These are phyloP conservation scores for Fusarium pseudonygamai DNA, from an alignment of 2,329 filamentous ascomycete genomes.

Conservation along the genomic window DNA sequence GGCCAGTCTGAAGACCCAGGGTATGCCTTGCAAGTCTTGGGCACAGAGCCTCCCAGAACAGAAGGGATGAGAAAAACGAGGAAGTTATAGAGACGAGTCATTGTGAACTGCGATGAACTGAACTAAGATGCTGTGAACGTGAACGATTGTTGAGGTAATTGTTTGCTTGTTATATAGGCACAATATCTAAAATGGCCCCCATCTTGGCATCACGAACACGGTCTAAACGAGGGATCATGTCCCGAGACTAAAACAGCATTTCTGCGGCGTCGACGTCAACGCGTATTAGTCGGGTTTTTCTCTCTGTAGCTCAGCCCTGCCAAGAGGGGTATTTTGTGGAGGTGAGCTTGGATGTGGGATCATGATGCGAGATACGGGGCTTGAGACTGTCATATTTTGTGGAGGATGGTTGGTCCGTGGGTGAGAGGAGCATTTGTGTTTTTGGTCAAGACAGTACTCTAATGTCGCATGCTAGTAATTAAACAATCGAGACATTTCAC, in stretches of 20 bases:
- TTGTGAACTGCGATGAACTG: neutral
- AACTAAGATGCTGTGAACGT: too few species aligned
- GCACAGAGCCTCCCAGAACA: neutral
- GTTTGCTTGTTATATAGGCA: slow-evolving; percentile 10
- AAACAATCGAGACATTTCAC: too few species aligned
- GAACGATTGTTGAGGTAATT: accelerated
- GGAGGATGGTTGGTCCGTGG: neutral
- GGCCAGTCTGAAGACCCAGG: slow-evolving; percentile 60
- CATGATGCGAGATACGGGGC: slow-evolving; percentile 11
- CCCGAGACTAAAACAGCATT: slow-evolving; percentile 17
- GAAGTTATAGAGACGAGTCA: slow-evolving; percentile 2
- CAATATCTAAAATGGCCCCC: neutral
- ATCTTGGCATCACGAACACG: neutral
- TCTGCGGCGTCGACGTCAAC: neutral
- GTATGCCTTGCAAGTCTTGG: slow-evolving; percentile 56
- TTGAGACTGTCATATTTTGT: neutral
- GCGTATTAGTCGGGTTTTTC: slow-evolving; percentile 28
- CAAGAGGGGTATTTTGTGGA: slow-evolving; percentile 11
- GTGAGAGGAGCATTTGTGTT: neutral
- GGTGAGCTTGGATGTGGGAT: slow-evolving; percentile 11
- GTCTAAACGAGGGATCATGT: slow-evolving; percentile 21
- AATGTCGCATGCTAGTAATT: neutral
- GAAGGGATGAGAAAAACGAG: neutral
- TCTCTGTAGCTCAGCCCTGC: slow-evolving; percentile 22
- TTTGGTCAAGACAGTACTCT: neutral